Evolutionary conservation across 768 basidiomycete species (phyloP).

Genomic region (Panus rudis): DNA sequence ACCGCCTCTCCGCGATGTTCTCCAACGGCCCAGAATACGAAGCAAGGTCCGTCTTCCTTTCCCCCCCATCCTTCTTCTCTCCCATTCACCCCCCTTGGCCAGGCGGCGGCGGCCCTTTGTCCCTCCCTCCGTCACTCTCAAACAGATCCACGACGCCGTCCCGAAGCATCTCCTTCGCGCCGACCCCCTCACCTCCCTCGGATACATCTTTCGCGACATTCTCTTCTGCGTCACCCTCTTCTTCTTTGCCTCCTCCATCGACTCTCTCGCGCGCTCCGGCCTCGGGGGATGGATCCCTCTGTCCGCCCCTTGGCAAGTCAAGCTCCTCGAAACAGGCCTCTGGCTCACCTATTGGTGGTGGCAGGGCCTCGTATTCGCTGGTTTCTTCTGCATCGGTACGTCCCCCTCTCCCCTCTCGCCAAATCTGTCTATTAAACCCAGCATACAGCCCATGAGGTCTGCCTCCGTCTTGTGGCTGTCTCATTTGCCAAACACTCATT

Average conservation of each 20-base stretch:
- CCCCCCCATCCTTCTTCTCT: not conserved
- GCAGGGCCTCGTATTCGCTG: constrained; percentile 44
- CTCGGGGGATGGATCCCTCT: constrained; percentile 32
- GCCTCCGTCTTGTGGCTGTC: constrained; percentile 2
- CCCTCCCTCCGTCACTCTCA: constrained; percentile 42
- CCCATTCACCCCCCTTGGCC: constrained; percentile 18
- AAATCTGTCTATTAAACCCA: not conserved
- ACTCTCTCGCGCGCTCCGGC: constrained; percentile 28
- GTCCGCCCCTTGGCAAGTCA: constrained; percentile 23
- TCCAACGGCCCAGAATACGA: constrained; percentile 22
- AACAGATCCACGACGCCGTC: constrained; percentile 49
- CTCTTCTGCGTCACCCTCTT: constrained; percentile 36
- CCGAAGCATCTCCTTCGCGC: constrained; percentile 43
- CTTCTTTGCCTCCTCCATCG: constrained; percentile 35
- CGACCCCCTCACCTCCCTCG: constrained; percentile 30
- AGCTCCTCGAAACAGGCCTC: constrained; percentile 15
- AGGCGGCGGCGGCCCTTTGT: constrained; percentile 35
- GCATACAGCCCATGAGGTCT: constrained; percentile 1
- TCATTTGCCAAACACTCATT: not conserved
- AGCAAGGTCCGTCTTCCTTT: constrained; percentile 11
- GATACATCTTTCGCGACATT: constrained; percentile 41
- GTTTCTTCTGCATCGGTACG: constrained; percentile 45
- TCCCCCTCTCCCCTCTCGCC: not conserved
- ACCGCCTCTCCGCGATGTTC: constrained; percentile 14
- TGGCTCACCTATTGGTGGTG: constrained; percentile 45